phyloP scores from a whole-genome alignment of 768 basidiomycete genomes.

The Rhizopogon sp. region DNA sequence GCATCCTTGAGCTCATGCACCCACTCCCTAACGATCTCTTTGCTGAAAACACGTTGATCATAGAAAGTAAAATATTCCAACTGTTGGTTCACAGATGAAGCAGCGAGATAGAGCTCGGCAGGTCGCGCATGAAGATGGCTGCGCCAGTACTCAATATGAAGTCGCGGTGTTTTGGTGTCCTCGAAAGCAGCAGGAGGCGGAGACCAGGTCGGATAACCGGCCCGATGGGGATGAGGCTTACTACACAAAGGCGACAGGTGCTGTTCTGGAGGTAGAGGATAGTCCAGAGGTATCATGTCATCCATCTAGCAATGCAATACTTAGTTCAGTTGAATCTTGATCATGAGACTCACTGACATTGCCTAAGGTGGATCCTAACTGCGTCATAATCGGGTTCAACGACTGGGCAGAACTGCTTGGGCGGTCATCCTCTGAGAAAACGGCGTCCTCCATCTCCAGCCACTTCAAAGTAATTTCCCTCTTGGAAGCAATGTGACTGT shows the following conservation, averaged over 20 bases:
- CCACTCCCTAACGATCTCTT: constrained; percentile 36
- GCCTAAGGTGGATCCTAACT: constrained; percentile 25
- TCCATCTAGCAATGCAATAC: constrained; percentile 23
- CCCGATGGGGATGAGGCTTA: constrained; percentile 10
- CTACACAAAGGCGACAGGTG: constrained; percentile 15
- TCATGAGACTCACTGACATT: constrained; percentile 26
- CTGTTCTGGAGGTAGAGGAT: constrained; percentile 20
- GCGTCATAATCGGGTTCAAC: constrained; percentile 13
- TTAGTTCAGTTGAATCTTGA: not conserved
- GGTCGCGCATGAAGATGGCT: constrained; percentile 36
- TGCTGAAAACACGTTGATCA: constrained; percentile 40
- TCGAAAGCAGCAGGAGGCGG: not conserved
- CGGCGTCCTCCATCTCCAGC: constrained; percentile 6
- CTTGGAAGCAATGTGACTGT: constrained; percentile 18
- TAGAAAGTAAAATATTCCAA: constrained; percentile 30
- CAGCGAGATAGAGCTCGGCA: constrained; percentile 43
- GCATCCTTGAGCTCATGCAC: constrained; percentile 35
- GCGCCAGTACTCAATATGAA: constrained; percentile 10
- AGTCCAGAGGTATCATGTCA: constrained; percentile 27
- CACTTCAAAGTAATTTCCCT: constrained; percentile 20
- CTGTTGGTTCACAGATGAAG: constrained; percentile 27
- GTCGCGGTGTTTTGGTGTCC: not conserved
- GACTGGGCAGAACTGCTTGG: constrained; percentile 1
- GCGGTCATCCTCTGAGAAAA: not conserved
- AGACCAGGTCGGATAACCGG: not conserved